These are phyloP conservation scores for Elymus sibiricus DNA, from an alignment of 176 grass and related monocot genomes.

Conservation along the genomic window DNA sequence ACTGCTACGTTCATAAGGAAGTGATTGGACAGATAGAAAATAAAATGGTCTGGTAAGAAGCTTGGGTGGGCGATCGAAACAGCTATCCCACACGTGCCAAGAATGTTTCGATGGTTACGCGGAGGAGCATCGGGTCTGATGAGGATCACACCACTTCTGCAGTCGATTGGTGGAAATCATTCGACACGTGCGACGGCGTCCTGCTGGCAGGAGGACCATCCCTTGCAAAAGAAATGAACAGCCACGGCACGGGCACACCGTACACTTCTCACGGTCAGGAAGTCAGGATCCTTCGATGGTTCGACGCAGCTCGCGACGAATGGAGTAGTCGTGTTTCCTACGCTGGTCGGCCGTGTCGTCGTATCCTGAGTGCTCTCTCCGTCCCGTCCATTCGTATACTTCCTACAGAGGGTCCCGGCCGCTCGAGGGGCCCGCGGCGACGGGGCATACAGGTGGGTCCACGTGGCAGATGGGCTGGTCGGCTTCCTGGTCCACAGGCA, in stretches of 20 bases:
- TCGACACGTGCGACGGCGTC: background rate
- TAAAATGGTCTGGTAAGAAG: no score
- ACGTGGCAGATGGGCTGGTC: background rate
- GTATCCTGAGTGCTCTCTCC: background rate
- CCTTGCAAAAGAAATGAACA: background rate
- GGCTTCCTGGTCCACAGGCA: background rate
- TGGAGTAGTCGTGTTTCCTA: background rate
- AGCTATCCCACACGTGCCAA: no score
- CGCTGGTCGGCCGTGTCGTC: background rate
- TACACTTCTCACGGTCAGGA: background rate
- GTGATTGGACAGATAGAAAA: no score
- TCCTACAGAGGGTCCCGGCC: no score
- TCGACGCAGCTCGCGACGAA: background rate
- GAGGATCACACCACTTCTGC: background rate
- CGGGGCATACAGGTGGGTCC: background rate
- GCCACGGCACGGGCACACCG: background rate
- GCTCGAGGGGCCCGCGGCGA: background rate
- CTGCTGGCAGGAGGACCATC: background rate
- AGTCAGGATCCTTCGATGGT: background rate
- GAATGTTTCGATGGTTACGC: no score
- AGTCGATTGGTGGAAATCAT: background rate
- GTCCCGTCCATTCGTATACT: no score
- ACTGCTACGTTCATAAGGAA: no score
- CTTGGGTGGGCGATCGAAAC: background rate
- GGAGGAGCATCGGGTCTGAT: no score